Evolutionary conservation across 2,329 filamentous ascomycete species (phyloP).

Genomic region (Aspergillus thermomutatus): DNA sequence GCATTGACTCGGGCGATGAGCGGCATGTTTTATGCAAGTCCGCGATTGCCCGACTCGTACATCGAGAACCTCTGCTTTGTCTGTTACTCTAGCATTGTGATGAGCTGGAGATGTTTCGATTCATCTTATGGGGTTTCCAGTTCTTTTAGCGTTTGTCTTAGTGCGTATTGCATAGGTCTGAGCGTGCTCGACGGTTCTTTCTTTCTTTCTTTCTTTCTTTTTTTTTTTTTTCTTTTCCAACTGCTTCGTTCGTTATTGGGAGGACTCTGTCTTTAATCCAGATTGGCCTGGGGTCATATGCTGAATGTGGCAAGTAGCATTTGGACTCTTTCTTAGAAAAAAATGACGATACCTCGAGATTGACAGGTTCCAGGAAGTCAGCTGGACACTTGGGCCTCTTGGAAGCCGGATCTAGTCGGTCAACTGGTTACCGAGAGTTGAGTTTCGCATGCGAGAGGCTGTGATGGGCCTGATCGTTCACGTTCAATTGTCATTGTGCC

Average conservation of each 20-base stretch:
- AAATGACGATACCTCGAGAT: background rate
- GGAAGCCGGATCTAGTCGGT: background rate
- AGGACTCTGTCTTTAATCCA: background rate
- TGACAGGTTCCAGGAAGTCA: background rate
- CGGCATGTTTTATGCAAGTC: background rate
- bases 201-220: background rate
- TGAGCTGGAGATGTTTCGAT: background rate
- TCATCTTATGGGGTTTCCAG: conserved; percentile 3
- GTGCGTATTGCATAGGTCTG: conserved; percentile 19
- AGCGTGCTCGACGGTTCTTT: conserved; percentile 9
- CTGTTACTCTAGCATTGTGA: background rate
- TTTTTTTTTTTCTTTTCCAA: background rate
- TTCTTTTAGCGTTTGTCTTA: conserved; percentile 14
- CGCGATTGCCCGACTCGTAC: background rate
- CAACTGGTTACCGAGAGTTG: no score
- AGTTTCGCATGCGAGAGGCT: background rate
- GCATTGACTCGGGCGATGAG: background rate
- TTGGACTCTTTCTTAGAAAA: background rate
- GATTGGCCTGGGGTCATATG: background rate
- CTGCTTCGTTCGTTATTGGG: conserved; percentile 1
- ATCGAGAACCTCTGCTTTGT: background rate
- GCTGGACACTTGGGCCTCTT: background rate
- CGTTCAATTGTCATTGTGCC: background rate
- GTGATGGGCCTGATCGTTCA: background rate
- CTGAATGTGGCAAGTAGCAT: background rate